A percentile compares a stretch with the other conserved stretches of the same genome.
phyloP scores from a whole-genome alignment of 1,139 yeast genomes.

The Citeromyces hawaiiensis region DNA sequence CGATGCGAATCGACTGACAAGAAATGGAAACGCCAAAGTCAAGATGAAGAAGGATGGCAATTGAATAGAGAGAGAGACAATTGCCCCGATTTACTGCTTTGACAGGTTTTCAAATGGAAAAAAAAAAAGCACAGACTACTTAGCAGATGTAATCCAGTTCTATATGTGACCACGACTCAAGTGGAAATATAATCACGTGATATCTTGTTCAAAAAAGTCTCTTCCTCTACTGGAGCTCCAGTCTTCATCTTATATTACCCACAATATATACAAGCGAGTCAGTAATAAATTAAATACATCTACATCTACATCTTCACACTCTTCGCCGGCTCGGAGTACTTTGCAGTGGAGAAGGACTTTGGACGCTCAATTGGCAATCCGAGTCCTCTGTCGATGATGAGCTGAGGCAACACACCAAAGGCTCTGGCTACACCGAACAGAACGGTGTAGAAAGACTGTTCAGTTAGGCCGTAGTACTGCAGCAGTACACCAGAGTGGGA shows the following conservation, averaged over 20 bases:
- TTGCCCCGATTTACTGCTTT: too few relatives aligned
- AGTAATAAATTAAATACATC: not conserved
- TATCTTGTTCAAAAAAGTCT: too few relatives aligned
- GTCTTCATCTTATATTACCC: not conserved
- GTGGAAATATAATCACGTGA: too few relatives aligned
- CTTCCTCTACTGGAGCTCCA: too few relatives aligned
- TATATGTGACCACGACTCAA: too few relatives aligned
- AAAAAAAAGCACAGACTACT: too few relatives aligned
- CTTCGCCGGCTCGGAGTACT: constrained; percentile 50
- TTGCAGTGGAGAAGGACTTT: constrained; percentile 78
- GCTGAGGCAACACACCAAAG: constrained; percentile 93
- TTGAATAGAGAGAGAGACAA: too few relatives aligned
- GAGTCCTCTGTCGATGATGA: constrained; percentile 90
- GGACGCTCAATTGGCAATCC: constrained; percentile 98
- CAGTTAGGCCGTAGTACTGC: constrained; percentile 94
- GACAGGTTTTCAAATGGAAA: too few relatives aligned
- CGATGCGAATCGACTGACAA: too few relatives aligned
- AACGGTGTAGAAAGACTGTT: constrained; percentile 94
- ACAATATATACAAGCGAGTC: constrained; percentile 1
- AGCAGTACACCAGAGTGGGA: constrained; percentile 94
- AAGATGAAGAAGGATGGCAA: too few relatives aligned
- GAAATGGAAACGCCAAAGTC: too few relatives aligned
- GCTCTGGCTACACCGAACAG: constrained; percentile 98
- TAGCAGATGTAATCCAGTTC: too few relatives aligned
- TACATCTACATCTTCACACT: constrained; percentile 5